Evolutionary conservation across 2,329 filamentous ascomycete genomes (phyloP), one percentile per base, ranked within the genome.

Genomic region (Fusarium marasasianum): DNA sequence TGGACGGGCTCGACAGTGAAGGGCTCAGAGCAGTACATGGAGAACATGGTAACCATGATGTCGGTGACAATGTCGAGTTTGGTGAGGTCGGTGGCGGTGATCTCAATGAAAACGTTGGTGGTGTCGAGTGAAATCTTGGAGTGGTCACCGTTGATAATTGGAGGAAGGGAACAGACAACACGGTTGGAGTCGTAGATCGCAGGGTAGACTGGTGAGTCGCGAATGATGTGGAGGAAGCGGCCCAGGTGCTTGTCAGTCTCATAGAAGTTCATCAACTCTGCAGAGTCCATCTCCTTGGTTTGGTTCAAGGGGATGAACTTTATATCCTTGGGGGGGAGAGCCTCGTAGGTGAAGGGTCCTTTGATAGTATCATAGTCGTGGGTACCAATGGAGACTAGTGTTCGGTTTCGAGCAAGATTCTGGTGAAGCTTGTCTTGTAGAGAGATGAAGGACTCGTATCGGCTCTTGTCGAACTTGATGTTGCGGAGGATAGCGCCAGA

Each of bases 371-470:
- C 95, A 73, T 98, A 87, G 82, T 99, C 96, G 83, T 99, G 96
- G 8, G 96, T 99, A 77, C 96, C 96, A 80, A 99, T 98, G 29
- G 96, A 93, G n/a, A 98, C 96, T 53, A 99, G 86, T 2, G 96
- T 98, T 79, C 96, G 88, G 83, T 98, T 94, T 71, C 96, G 91
- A 55, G 96, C 97, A 75, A 99, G 87, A 81, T 99, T 99, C 82
- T 96, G 93, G 86, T 99, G 96, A 54, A 99, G 90, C 87, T 99
- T 99, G 86, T 99, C 97, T 86, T 99, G 96, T 54, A 99, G 89
- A 64, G 92, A 90, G 81, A 99, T 99, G 93, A 99, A 99, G 80
- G 95, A 98, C 78, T 97, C 94, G 83, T 99, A 99, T 76, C 93
- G 90, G 76, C 92, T 94, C 86, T 96, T 89, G 77, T 94, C 95